phyloP scores from a whole-genome alignment of 2,329 filamentous ascomycete species.

The Curvularia spicifera region DNA sequence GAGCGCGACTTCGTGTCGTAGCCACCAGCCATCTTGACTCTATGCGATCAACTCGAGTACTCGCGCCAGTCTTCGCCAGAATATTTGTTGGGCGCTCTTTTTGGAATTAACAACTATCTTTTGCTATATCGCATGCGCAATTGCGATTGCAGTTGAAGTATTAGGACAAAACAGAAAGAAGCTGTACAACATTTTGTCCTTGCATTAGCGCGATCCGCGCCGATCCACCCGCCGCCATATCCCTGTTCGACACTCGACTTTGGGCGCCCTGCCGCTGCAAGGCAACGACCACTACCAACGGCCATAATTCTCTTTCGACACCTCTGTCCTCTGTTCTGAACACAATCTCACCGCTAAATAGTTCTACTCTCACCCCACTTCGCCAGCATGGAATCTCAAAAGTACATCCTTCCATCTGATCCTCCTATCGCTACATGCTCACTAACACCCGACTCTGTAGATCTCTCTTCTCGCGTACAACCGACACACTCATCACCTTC shows the following conservation, averaged over 20 bases:
- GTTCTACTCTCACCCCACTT: not conserved
- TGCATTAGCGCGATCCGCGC: conserved; percentile 25
- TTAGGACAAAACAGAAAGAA: conserved; percentile 4
- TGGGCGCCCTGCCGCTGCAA: not conserved
- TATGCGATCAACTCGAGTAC: not conserved
- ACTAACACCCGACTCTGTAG: not conserved
- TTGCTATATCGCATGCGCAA: not conserved
- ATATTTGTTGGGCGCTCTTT: not conserved
- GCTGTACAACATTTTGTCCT: conserved; percentile 9
- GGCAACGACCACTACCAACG: conserved; percentile 12
- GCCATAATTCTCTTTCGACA: not conserved
- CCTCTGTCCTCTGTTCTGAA: not conserved
- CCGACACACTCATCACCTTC: conserved; percentile 42
- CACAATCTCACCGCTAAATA: not conserved
- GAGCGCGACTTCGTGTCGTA: conserved; percentile 12
- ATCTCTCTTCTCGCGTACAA: conserved; percentile 11
- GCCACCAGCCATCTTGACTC: not conserved
- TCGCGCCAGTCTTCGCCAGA: not conserved
- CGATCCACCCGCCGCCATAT: conserved; percentile 11
- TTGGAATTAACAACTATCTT: not conserved
- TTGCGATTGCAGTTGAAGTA: not conserved
- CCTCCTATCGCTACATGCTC: not conserved
- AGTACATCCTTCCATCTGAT: conserved; percentile 3
- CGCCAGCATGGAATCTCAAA: conserved; percentile 12
- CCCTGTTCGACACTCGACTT: conserved; percentile 14